phyloP scores from a whole-genome alignment of 2,329 filamentous ascomycete species.

The Pseudogymnoascus sp. region DNA sequence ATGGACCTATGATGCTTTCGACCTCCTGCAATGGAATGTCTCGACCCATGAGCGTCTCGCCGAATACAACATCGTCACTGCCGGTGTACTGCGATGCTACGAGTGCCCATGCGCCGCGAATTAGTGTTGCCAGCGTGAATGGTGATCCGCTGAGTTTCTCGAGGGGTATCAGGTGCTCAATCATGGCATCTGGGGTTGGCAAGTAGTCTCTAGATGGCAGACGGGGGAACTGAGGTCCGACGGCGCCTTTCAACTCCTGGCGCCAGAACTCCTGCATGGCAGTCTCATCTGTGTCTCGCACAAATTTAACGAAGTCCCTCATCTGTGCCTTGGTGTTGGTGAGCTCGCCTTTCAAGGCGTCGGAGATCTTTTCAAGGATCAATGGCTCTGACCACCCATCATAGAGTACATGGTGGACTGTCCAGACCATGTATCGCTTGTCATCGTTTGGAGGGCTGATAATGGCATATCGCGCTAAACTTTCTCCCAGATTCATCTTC shows the following conservation, averaged over 20 bases:
- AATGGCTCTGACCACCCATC: constrained; percentile 42
- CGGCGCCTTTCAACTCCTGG: constrained; percentile 34
- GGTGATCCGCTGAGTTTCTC: constrained; percentile 9
- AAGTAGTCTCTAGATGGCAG: constrained; percentile 39
- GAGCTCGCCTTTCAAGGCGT: constrained; percentile 16
- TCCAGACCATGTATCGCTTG: constrained; percentile 38
- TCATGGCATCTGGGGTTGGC: constrained; percentile 33
- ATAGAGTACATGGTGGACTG: constrained; percentile 48
- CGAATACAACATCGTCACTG: constrained; percentile 34
- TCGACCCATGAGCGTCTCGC: constrained; percentile 36
- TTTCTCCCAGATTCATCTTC: constrained; percentile 23
- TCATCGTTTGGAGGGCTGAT: constrained; percentile 15
- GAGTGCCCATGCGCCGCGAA: constrained; percentile 32
- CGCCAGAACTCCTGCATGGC: constrained; percentile 39
- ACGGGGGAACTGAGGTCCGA: constrained; percentile 40
- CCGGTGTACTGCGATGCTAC: constrained; percentile 32
- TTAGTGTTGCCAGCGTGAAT: constrained; percentile 18
- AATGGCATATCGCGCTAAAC: constrained; percentile 19
- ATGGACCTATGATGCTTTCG: constrained; percentile 35
- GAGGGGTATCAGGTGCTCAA: constrained; percentile 32
- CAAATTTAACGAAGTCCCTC: constrained; percentile 40
- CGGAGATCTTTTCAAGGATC: constrained; percentile 23
- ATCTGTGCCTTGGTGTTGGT: constrained; percentile 29
- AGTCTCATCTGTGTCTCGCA: constrained; percentile 33
- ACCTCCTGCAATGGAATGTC: constrained; percentile 32